Evolutionary conservation across 768 basidiomycete species (phyloP).

Genomic region (Austroboletus eburneus): DNA sequence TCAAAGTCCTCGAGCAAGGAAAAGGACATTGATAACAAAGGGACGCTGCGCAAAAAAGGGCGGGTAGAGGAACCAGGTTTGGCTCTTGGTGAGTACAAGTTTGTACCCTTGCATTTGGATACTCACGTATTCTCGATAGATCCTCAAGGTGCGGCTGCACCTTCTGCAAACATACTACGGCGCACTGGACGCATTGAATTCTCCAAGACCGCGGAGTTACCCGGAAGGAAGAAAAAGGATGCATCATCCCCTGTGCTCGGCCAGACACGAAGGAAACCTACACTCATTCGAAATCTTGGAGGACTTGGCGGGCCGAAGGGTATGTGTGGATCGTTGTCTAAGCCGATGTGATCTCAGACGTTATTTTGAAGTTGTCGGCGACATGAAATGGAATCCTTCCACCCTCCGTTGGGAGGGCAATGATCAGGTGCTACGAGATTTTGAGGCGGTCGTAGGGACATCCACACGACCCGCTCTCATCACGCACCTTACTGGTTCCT

Average conservation of each 20-base stretch:
- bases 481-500: conserved; percentile 88
- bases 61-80: conserved; percentile 42
- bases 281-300: conserved; percentile 82
- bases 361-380: conserved; percentile 70
- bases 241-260: conserved; percentile 40
- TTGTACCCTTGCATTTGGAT: neutral
- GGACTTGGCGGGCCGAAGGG: conserved; percentile 68
- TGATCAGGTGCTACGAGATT: conserved; percentile 85
- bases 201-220: conserved; percentile 37
- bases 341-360: conserved; percentile 11
- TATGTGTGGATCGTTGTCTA: conserved; percentile 31
- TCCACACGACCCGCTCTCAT: conserved; percentile 94
- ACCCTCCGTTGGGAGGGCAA: conserved; percentile 97
- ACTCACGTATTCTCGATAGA: conserved; percentile 11
- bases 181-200: conserved; percentile 57
- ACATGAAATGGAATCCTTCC: conserved; percentile 96
- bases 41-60: conserved; percentile 54
- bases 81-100: conserved; percentile 36
- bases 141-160: conserved; percentile 29
- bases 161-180: conserved; percentile 52
- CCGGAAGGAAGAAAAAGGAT: conserved; percentile 55
- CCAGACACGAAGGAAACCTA: conserved; percentile 69
- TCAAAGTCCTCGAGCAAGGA: conserved; percentile 35
- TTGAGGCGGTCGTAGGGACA: conserved; percentile 74
- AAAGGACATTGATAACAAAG: conserved; percentile 46